Base-by-base conservation (phyloP, 23 red algal genomes). In the Rhodosorus marinus region DNA sequence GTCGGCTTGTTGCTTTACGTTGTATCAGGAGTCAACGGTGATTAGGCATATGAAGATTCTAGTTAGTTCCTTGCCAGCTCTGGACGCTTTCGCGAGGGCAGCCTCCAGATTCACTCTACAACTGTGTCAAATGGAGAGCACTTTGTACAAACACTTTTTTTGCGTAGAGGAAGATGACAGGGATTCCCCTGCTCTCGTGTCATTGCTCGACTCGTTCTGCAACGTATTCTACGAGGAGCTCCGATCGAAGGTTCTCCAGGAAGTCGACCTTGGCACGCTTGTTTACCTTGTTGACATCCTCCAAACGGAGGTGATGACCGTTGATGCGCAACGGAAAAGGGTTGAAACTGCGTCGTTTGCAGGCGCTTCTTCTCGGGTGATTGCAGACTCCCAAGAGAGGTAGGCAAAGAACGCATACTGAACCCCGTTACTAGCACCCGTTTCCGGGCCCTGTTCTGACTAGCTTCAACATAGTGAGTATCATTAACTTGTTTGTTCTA, bases 331-430 rank as follows among this genome's bases (percentile, higher is more conserved):
- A 2, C 62, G 72, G 8, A 22, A 54, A 28, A 58, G 54, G 25
- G 54, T 54, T 64, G 64, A 66, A 1, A 67, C 67, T 28, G 69
- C 46, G 29, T 57, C 72, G 24, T 66, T 71, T 35, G 58, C 66
- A 15, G 47, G 66, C 14, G 75, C 64, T 14, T 73, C 45, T 20
- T 26, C 51, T 35, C 66, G 72, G 35, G 72, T 68, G 26, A 70
- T 71, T 34, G 83, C 83, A 2, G 83, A 92, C 35, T 66, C 83
- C 11, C 83, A 79, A 35, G 83, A 92, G 61, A 73, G n/a, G n/a
- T n/a, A n/a, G n/a, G n/a, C n/a, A n/a, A n/a, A n/a, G n/a, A n/a
- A n/a, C n/a, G n/a, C n/a, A n/a, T n/a, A n/a, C n/a, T n/a, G n/a
- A n/a, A n/a, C n/a, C n/a, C n/a, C n/a, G n/a, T n/a, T n/a, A n/a